Evolutionary conservation across 768 basidiomycete genomes (phyloP).

Genomic region (Pleurotus platypus): DNA sequence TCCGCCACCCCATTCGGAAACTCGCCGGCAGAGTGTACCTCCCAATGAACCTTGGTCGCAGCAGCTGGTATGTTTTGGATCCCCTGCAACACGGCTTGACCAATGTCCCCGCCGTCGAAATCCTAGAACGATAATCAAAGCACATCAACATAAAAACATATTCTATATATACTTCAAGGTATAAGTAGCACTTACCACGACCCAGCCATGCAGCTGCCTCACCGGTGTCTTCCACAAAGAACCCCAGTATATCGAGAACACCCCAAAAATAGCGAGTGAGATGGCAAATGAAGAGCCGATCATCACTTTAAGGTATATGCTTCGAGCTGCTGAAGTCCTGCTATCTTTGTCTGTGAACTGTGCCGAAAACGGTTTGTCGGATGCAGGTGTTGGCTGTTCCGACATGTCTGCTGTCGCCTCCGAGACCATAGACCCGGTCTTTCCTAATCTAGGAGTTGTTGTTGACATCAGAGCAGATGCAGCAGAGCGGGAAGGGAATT

Average conservation of each 20-base stretch:
- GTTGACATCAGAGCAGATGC: too few relatives aligned
- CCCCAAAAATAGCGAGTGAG: slow-evolving; percentile 39
- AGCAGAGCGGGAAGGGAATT: too few relatives aligned
- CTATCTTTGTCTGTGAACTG: slow-evolving; percentile 26
- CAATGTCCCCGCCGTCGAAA: slow-evolving; percentile 55
- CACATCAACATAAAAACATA: background rate
- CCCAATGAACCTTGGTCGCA: slow-evolving; percentile 41
- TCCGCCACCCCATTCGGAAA: slow-evolving; percentile 43
- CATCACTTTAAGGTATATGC: slow-evolving; percentile 42
- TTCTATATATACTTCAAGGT: background rate
- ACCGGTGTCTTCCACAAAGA: slow-evolving; percentile 42
- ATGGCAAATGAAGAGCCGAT: slow-evolving; percentile 31
- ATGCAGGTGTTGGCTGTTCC: background rate
- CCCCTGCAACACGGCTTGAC: slow-evolving; percentile 38
- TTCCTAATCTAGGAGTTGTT: background rate
- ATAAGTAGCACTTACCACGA: slow-evolving; percentile 39
- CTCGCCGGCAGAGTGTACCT: slow-evolving; percentile 30
- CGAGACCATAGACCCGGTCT: background rate
- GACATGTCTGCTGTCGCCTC: background rate
- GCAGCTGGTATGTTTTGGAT: slow-evolving; percentile 25
- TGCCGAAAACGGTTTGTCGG: slow-evolving; percentile 15
- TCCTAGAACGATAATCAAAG: slow-evolving; percentile 33
- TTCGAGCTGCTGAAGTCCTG: slow-evolving; percentile 25
- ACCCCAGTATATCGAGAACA: slow-evolving; percentile 59
- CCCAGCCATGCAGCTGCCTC: slow-evolving; percentile 47